Evolutionary conservation across 257 asterid genomes (phyloP), one percentile per base, ranked within the genome.

Genomic region (Fraxinus cuspidata): DNA sequence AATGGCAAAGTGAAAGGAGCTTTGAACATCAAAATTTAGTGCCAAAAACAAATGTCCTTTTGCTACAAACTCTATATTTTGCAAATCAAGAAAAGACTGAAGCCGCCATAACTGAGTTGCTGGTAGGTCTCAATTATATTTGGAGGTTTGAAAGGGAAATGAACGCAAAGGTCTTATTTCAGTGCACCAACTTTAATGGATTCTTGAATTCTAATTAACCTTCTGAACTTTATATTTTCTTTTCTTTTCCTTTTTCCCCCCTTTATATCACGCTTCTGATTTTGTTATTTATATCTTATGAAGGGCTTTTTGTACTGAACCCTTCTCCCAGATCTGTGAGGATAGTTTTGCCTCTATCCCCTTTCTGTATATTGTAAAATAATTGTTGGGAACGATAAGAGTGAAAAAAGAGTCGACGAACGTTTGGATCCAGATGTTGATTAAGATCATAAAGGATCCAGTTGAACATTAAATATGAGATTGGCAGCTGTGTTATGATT

Each of bases 141-240:
- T 96, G 99, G 99, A 93, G 98, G 83, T 96, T 93, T 69, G 98
- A 93, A 78, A 86, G 96, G 73, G 97, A 93, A 87, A 96, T 92
- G 98, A 92, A 88, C 79, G 97, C 97, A 1, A 90, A 88, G 83
- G 91, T 96, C 76, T 85, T 91, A 60, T 85, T 89, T 56, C 93
- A 87, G 56, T 89, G 85, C 84, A 77, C 78, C 66, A 87, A 88
- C 74, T 81, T 87, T 79, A 86, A 84, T 60, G 86, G 85, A 53
- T 86, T 83, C 77, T 76, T 83, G 83, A 87, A 72, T 40, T 76
- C 77, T 49, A 71, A 72, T 60, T 77, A 74, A 32, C 60, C 69
- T 3, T 35, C 19, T 27, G 27, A 56, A n/a, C 42, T 29, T 56
- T 40, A 23, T 66, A n/a, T 56, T 2, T 67, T 56, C 25, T 15